Conservation (phyloP, 768 basidiomycete genomes). For the Rhodotorula babjevae region DNA sequence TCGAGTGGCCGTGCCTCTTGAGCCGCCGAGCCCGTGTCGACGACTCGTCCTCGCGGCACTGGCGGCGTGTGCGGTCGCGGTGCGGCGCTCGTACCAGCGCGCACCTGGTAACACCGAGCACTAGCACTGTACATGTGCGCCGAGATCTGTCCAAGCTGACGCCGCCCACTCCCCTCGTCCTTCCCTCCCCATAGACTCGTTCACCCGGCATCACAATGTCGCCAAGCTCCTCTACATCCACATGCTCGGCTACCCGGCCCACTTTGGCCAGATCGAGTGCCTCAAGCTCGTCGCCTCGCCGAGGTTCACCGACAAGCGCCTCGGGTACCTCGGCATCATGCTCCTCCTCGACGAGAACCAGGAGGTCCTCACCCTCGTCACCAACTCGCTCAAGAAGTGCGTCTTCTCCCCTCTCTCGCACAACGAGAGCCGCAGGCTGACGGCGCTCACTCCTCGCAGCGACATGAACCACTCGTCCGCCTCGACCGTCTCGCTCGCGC, state of each 20-base stretch:
- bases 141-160: too few relatives aligned
- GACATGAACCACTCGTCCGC: conserved; percentile 99
- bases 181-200: conserved; percentile 51
- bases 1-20: too few relatives aligned
- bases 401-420: conserved; percentile 12
- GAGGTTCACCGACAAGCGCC: conserved; percentile 86
- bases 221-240: conserved; percentile 97
- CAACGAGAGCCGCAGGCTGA: not conserved
- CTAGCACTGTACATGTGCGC: too few relatives aligned
- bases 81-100: too few relatives aligned
- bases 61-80: too few relatives aligned
- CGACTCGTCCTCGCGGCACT: too few relatives aligned
- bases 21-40: too few relatives aligned
- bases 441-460: conserved; percentile 52
- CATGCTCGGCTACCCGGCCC: conserved; percentile 97
- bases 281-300: conserved; percentile 59
- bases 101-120: too few relatives aligned
- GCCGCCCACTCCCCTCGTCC: not conserved
- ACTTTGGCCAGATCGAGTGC: conserved; percentile 98
- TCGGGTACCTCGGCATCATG: conserved; percentile 98
- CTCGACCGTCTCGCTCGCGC: conserved; percentile 93
- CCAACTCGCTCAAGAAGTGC: conserved; percentile 97
- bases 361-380: conserved; percentile 93
- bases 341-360: conserved; percentile 93
- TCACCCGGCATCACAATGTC: conserved; percentile 91